Base-by-base conservation (phyloP, 2,329 filamentous ascomycete species). In the Chrysosporium keratinophilum region DNA sequence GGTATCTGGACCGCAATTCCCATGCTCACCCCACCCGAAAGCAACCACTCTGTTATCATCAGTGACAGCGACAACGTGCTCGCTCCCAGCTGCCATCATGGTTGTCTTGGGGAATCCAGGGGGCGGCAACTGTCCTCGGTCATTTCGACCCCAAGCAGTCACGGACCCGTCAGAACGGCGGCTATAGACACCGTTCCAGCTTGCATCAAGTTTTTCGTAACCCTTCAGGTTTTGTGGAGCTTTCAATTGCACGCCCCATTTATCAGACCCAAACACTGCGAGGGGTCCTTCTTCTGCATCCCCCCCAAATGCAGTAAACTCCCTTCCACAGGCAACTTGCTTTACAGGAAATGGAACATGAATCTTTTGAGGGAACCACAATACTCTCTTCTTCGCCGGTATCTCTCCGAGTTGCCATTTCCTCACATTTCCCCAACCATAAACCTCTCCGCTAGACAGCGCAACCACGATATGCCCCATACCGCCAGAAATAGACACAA, bases 21-120 rank as follows among this genome's bases (percentile, higher is more conserved):
- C 93, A 71, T 98, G 93, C 70, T 97, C 91, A 1, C 89, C 90
- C 93, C 93, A 98, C 17, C 93, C 93, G 88, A 91, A 97, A 1
- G 87, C 80, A 47, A 94, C 71, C 1, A 95, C 81, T 49, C 83
- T 78, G 1, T 81, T 81, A 17, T 78, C 74, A 9, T 71, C 71
- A 0, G 85, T 82, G 23, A 91, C 69, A 7, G 82, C 87, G 58
- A 97, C 69, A n/a, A 80, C 82, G 68, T 98, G 93, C 69, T 97
- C 93, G 64, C 91, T 96, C 0, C 93, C 93, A 44, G 86, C 80
- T 2, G 87, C 85, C 15, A 59, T 52, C 20, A 75, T 73, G 9
- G 72, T 69, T 2, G 89, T 63, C 1, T 65, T 64, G 0, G 84
- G 83, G 1, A 94, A 66, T 20, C 74, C 72, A 1, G 70, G 65